Base-by-base conservation (phyloP, 208 protist genomes). In the Phytomonas francai region DNA sequence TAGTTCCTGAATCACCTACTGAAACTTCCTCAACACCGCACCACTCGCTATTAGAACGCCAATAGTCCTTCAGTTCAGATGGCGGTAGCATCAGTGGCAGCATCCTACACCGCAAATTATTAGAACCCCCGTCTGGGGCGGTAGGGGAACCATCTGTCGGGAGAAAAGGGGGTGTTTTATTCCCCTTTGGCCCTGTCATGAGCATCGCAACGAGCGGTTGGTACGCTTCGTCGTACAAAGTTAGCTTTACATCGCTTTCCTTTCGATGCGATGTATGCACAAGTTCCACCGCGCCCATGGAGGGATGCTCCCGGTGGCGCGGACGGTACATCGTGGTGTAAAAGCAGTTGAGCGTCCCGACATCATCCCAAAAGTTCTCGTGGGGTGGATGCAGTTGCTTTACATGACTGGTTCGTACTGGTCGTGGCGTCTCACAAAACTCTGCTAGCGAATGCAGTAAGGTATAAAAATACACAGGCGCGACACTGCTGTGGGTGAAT, bases 381-480 rank as follows among this genome's bases (percentile, higher is more conserved):
- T 78, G 80, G 16, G 90, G 90, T 0, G 81, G 71, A 60, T 78
- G 71, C 16, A 77, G 71, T 73, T 77, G 63, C 51, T 65, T 76
- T 59, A 90, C 79, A 49, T 73, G 66, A 31, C 76, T 89, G 25
- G 76, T 64, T 4, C 71, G 78, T 51, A 81, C 69, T 2, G 78
- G 70, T 14, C 84, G 79, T 63, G 89, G 83, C 4, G 85, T 89
- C 68, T 85, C 81, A 19, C 84, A 77, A 60, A 92, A 93, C 79
- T 92, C 83, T 12, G 85, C 86, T 39, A 95, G 76, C 30, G 80
- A 81, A 71, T 88, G 79, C 58, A 95, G 74, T 32, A 92, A 80
- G 19, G 85, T 78, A 81, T 92, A 83, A 56, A 83, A 88, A 70
- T 95, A 95, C 28, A 89, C 30, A 12, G 77, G 76, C 0, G 80